Evolutionary conservation across 1,139 yeast genomes (phyloP), one percentile per base, ranked within the genome.

Genomic region (Magnusiomyces tetraspermus): DNA sequence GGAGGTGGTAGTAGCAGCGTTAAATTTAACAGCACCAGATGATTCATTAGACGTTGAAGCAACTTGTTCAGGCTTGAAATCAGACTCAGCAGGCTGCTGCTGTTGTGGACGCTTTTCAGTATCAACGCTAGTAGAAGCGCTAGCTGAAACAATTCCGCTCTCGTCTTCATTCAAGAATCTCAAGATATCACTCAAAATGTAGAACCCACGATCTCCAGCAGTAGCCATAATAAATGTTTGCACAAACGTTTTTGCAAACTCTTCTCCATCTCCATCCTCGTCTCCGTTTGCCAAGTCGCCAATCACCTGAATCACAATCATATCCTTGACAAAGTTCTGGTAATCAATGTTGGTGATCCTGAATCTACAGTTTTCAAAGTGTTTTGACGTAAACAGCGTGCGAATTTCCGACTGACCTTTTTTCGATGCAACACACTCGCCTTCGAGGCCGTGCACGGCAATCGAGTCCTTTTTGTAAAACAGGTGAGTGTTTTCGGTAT

Each of bases 211-310:
- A 19, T 38, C 33, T 8, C 33, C 42, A 28, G 76, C 75, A 37
- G 62, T 62, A 51, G 79, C 78, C 67, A 84, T 75, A 53, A 83
- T 72, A 63, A 84, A 83, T 3, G 89, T 80, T 67, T 84, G 90
- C 49, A 77, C 77, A 63, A 85, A 84, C 67, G 78, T 83, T 52
- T 59, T 63, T 54, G 79, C 75, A 3, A 75, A 73, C 11, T 76
- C 71, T 47, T 74, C 75, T 44, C 62, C 60, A 53, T 63, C 63
- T 48, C 84, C 76, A 3, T 75, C 73, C 11, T 76, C 71, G 48
- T 74, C 75, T 44, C 62, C 60, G 53, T 63, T 63, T 48, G 84
- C 76, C 79, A 86, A 76, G 65, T 83, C 88, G 36, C 92, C 92
- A 54, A 78, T 71, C 21, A 83, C 85, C 52, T 82, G 83, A 57